A percentile compares a stretch with the other conserved stretches of the same genome.
These are phyloP conservation scores for Solanum hybrid DNA, from an alignment of 305 asterid species.

Conservation along the genomic window DNA sequence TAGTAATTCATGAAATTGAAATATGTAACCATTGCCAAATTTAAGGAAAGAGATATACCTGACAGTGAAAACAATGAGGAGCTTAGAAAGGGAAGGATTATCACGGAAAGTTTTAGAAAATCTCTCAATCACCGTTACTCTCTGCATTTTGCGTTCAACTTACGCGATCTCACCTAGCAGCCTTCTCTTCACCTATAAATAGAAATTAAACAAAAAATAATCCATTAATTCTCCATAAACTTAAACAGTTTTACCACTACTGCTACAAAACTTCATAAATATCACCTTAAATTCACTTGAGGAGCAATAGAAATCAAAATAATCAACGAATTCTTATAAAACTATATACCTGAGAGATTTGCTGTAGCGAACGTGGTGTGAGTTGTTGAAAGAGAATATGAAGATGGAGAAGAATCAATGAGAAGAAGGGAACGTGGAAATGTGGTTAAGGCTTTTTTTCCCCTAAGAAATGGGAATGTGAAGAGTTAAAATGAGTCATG, in stretches of 20 bases:
- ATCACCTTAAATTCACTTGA: not conserved
- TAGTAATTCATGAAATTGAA: not conserved
- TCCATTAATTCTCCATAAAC: not conserved
- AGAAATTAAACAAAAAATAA: not conserved
- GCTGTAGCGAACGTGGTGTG: not conserved
- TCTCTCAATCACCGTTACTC: constrained; percentile 43
- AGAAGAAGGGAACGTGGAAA: not conserved
- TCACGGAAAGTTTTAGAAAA: constrained; percentile 50
- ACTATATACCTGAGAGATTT: not conserved
- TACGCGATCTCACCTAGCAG: not conserved
- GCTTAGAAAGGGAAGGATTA: constrained; percentile 49
- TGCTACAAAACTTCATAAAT: not conserved
- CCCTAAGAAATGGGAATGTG: not conserved
- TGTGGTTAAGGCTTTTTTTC: not conserved
- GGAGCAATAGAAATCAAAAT: not conserved
- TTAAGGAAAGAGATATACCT: constrained; percentile 27
- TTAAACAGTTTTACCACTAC: not conserved
- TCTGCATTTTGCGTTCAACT: constrained; percentile 20
- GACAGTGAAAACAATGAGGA: constrained; percentile 55
- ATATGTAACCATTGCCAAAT: not conserved
- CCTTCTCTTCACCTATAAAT: not conserved
- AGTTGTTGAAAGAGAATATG: not conserved
- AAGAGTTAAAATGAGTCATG: not conserved
- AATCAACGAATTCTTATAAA: not conserved
- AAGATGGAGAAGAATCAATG: not conserved